A percentile compares a stretch with the other conserved stretches of the same genome.
These are phyloP conservation scores for Sugiyamaella pinicola DNA, from an alignment of 1,139 yeast genomes.

Conservation along the genomic window DNA sequence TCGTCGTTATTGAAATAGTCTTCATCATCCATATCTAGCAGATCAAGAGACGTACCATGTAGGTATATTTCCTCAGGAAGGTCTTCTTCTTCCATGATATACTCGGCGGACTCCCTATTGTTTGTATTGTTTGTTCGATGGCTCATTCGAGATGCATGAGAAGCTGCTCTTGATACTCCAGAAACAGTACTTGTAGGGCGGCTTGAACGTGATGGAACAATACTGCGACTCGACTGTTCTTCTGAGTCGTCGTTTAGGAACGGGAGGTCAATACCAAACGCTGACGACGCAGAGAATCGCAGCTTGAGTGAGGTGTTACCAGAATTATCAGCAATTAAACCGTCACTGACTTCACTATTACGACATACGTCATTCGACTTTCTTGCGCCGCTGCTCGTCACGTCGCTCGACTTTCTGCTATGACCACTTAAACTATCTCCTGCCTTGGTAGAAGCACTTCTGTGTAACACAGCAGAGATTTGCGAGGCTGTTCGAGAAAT, in stretches of 20 bases:
- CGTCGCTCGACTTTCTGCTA: not conserved
- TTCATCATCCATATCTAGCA: slow-evolving; percentile 11
- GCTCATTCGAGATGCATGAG: slow-evolving; percentile 15
- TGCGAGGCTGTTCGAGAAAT: not conserved
- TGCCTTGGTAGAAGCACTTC: not conserved
- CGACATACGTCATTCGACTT: not conserved
- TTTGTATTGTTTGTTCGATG: slow-evolving; percentile 7
- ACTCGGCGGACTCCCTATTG: slow-evolving; percentile 26
- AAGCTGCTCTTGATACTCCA: slow-evolving; percentile 13
- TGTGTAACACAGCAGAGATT: not conserved
- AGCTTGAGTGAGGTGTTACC: not conserved
- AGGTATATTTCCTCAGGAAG: slow-evolving; percentile 33
- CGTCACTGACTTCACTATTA: not conserved
- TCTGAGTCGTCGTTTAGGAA: slow-evolving; percentile 5
- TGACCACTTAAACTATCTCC: not conserved
- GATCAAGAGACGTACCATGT: slow-evolving; percentile 26
- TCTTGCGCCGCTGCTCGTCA: not conserved
- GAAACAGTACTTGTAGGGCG: not conserved
- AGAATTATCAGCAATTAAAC: not conserved
- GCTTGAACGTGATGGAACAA: not conserved
- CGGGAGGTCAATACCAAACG: slow-evolving; percentile 25
- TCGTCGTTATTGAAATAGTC: slow-evolving; percentile 17
- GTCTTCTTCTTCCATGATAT: slow-evolving; percentile 31
- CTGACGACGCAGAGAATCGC: slow-evolving; percentile 28
- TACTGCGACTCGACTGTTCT: not conserved